Percentiles rank a stretch among this genome's conserved stretches.
Evolutionary conservation across 345 rosid genomes (phyloP).

Genomic region (Theobroma cacao): DNA sequence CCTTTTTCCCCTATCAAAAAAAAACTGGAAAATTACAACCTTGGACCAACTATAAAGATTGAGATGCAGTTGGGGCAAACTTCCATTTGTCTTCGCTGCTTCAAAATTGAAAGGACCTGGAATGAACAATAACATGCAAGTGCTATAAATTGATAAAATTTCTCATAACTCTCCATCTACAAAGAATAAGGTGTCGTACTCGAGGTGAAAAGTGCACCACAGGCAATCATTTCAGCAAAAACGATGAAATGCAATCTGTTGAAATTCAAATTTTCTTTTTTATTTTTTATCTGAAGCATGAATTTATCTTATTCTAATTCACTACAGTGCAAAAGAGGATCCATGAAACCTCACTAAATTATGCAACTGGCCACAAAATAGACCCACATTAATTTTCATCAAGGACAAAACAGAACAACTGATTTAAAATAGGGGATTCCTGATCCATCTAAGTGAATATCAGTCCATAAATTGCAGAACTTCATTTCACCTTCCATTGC

Average conservation of each 20-base stretch:
- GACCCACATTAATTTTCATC: not conserved
- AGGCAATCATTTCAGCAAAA: not conserved
- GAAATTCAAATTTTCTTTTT: not conserved
- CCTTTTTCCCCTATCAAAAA: not conserved
- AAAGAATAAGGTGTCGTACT: not conserved
- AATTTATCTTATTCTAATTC: not conserved
- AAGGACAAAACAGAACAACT: not conserved
- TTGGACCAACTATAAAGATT: slow-evolving; percentile 92
- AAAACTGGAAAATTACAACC: slow-evolving; percentile 36
- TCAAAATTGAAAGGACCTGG: slow-evolving; percentile 93
- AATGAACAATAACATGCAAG: not conserved
- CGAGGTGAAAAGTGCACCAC: not conserved
- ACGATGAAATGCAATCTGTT: not conserved
- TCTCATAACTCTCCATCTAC: not conserved
- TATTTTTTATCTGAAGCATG: not conserved
- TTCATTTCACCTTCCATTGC: not conserved
- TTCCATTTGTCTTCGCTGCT: slow-evolving; percentile 24
- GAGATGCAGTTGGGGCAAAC: slow-evolving; percentile 55
- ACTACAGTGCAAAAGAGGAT: not conserved
- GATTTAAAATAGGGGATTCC: not conserved
- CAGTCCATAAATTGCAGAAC: not conserved
- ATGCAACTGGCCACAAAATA: not conserved
- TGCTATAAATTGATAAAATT: not conserved
- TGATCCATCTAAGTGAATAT: not conserved
- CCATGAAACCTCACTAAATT: not conserved